Conservation (phyloP, 805 yeast genomes). For the Starmerella asiatica region DNA sequence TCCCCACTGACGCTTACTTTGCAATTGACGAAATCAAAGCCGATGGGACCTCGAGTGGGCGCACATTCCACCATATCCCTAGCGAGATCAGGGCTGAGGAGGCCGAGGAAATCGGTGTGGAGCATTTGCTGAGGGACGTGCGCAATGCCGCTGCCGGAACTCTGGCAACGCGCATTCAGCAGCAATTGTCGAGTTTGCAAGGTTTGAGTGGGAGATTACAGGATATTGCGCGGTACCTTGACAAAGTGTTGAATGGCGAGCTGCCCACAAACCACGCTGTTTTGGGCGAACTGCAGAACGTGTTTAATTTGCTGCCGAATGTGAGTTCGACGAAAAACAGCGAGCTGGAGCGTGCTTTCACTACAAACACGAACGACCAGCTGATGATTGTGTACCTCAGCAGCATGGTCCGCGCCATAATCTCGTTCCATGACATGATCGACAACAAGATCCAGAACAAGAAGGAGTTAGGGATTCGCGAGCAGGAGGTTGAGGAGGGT, state of each 20-base stretch:
- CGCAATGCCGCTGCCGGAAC: constrained; percentile 95
- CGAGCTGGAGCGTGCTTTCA: constrained; percentile 59
- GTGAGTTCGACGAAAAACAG: constrained; percentile 30
- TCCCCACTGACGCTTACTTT: constrained; percentile 89
- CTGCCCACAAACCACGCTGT: constrained; percentile 84
- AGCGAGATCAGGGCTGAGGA: constrained; percentile 92
- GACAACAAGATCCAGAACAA: constrained; percentile 88
- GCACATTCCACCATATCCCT: constrained; percentile 86
- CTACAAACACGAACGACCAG: constrained; percentile 89
- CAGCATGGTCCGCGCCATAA: constrained; percentile 80
- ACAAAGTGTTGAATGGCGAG: constrained; percentile 52
- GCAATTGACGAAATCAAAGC: constrained; percentile 92
- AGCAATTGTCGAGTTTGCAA: constrained; percentile 74
- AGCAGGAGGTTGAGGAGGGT: constrained; percentile 4
- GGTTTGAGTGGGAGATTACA: constrained; percentile 69
- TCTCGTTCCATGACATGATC: constrained; percentile 91
- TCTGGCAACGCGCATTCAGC: constrained; percentile 71
- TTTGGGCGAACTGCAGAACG: constrained; percentile 84
- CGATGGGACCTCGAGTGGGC: constrained; percentile 86
- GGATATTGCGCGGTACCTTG: constrained; percentile 66
- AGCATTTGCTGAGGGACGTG: constrained; percentile 83
- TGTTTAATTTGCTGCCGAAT: constrained; percentile 85
- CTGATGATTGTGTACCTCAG: constrained; percentile 86
- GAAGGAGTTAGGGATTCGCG: constrained; percentile 22
- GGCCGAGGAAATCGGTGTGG: constrained; percentile 98